These are phyloP conservation scores for Aspergillus olivimuriae DNA, from an alignment of 495 filamentous ascomycete species.

Conservation along the genomic window DNA sequence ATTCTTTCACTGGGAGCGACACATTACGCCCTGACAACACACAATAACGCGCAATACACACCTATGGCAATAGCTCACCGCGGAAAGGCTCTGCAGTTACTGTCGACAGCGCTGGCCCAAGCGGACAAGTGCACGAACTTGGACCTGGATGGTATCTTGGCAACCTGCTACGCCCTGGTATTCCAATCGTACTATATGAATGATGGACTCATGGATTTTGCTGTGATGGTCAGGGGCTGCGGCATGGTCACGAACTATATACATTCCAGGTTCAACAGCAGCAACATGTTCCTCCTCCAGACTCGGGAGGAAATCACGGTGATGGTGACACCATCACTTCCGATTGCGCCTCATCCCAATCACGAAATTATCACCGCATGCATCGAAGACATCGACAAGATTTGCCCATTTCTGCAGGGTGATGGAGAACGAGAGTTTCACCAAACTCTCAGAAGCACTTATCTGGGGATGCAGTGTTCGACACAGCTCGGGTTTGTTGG, in stretches of 20 bases:
- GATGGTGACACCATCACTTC: conserved; percentile 22
- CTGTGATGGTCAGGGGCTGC: conserved; percentile 56
- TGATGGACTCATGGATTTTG: conserved; percentile 56
- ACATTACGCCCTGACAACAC: conserved; percentile 35
- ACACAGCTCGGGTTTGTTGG: conserved; percentile 24
- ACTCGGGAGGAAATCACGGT: conserved; percentile 25
- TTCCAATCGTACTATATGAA: conserved; percentile 54
- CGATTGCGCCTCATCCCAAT: conserved; percentile 25
- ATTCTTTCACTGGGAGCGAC: conserved; percentile 54
- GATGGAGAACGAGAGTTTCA: conserved; percentile 13
- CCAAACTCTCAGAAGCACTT: conserved; percentile 9
- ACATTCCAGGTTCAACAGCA: conserved; percentile 20
- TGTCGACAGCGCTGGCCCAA: conserved; percentile 40
- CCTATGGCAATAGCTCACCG: conserved; percentile 46
- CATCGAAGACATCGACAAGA: neutral
- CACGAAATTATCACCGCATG: conserved; percentile 18
- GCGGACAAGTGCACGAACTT: conserved; percentile 20
- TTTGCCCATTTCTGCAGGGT: conserved; percentile 3
- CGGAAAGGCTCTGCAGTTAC: conserved; percentile 48
- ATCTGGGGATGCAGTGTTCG: conserved; percentile 16
- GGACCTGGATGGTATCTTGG: conserved; percentile 45
- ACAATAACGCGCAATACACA: conserved; percentile 14
- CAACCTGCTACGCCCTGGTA: conserved; percentile 52
- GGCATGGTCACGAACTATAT: conserved; percentile 48
- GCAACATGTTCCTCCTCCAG: conserved; percentile 41